Evolutionary conservation across 2,329 filamentous ascomycete species (phyloP).

Genomic region (Microsporum canis): DNA sequence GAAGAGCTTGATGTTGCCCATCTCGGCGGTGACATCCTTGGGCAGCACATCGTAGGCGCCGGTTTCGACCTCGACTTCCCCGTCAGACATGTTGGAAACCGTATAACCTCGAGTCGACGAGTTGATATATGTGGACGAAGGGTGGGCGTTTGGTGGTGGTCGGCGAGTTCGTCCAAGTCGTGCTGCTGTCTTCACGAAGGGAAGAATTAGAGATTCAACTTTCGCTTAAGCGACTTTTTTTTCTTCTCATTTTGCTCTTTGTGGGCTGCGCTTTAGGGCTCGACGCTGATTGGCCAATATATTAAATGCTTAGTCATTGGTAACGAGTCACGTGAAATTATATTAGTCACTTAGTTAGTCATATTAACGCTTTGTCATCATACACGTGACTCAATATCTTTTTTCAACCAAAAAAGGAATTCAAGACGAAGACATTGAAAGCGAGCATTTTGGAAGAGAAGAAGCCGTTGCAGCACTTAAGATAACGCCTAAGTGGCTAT

Average conservation of each 20-base stretch:
- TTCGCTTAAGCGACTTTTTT: slow-evolving; percentile 30
- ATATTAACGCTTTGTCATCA: not conserved
- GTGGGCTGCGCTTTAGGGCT: slow-evolving; percentile 31
- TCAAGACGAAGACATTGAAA: not conserved
- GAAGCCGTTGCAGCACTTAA: not conserved
- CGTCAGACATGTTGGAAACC: slow-evolving; percentile 74
- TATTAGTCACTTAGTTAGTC: not conserved
- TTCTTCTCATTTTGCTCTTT: slow-evolving; percentile 15
- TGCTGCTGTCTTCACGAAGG: slow-evolving; percentile 18
- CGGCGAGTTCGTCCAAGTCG: slow-evolving; percentile 24
- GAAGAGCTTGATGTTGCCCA: slow-evolving; percentile 91
- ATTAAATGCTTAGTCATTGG: not conserved
- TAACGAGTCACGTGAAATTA: slow-evolving; percentile 1
- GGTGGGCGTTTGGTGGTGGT: slow-evolving; percentile 20
- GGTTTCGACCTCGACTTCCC: slow-evolving; percentile 73
- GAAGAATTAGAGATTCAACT: slow-evolving; percentile 30
- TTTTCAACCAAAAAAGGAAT: not conserved
- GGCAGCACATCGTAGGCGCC: slow-evolving; percentile 66
- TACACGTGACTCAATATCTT: not conserved
- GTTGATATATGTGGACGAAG: slow-evolving; percentile 26
- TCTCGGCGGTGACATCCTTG: slow-evolving; percentile 82
- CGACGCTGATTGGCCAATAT: slow-evolving; percentile 17
- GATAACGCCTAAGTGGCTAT: not conserved
- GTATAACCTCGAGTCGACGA: slow-evolving; percentile 29
- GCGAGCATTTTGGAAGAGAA: not conserved